These are phyloP conservation scores for Colletotrichum sp. DNA, from an alignment of 2,329 filamentous ascomycete species.

Conservation along the genomic window DNA sequence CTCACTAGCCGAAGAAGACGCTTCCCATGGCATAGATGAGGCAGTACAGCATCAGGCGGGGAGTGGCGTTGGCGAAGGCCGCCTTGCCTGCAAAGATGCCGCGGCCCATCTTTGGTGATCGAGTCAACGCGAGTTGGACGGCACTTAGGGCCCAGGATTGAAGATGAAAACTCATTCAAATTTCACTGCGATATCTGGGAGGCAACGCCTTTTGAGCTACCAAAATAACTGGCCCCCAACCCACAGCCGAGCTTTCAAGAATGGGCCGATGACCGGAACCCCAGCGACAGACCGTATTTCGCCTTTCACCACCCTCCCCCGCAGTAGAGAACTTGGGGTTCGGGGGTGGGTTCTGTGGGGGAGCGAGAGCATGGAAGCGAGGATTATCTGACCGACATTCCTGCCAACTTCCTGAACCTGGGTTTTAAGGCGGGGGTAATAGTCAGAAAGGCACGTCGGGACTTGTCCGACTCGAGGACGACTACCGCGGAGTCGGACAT, in stretches of 20 bases:
- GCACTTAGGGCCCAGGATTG: rapidly evolving
- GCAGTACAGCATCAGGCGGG: neutral
- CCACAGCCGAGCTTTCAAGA: neutral
- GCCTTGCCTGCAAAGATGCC: neutral
- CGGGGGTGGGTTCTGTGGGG: neutral
- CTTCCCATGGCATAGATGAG: neutral
- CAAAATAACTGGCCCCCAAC: neutral
- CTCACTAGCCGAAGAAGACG: neutral
- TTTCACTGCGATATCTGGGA: neutral
- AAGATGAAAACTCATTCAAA: rapidly evolving
- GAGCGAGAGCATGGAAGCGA: neutral
- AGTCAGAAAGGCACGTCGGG: neutral
- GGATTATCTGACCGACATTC: neutral
- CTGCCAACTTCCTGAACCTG: neutral
- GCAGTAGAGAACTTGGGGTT: neutral
- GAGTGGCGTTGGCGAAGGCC: neutral
- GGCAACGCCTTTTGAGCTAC: neutral
- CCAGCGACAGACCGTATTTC: neutral
- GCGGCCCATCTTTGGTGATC: neutral
- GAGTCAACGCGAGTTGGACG: neutral
- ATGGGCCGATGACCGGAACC: neutral
- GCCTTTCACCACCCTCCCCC: neutral
- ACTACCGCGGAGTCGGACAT: rapidly evolving
- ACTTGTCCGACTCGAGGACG: rapidly evolving
- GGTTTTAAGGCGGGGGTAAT: neutral